Conservation (phyloP, 2,329 filamentous ascomycete genomes). For the Apiospora phragmitis region DNA sequence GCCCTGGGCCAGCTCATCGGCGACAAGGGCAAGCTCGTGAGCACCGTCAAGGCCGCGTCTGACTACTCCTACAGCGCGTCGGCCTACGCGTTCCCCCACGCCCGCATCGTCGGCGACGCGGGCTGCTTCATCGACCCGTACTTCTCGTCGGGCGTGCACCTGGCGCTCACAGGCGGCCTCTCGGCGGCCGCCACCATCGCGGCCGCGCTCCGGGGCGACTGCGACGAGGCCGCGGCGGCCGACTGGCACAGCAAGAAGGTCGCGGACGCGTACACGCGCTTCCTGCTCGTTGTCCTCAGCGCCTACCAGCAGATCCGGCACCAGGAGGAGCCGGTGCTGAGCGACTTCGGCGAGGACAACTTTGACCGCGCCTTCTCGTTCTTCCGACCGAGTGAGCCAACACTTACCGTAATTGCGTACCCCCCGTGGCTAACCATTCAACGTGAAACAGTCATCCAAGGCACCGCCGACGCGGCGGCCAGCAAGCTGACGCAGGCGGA, state of each 20-base stretch:
- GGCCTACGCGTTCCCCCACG: conserved; percentile 39
- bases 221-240: conserved; percentile 36
- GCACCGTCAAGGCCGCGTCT: conserved; percentile 40
- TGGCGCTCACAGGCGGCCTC: conserved; percentile 43
- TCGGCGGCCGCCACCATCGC: conserved; percentile 46
- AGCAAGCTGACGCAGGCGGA: conserved; percentile 30
- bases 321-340: conserved; percentile 39
- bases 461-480: conserved; percentile 30
- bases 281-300: conserved; percentile 42
- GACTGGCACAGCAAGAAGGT: conserved; percentile 46
- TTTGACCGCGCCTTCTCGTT: conserved; percentile 45
- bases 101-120: conserved; percentile 46
- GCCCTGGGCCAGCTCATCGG: conserved; percentile 27
- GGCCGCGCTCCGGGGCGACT: conserved; percentile 40
- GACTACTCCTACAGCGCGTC: conserved; percentile 46
- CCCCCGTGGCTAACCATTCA: conserved; percentile 7
- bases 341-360: conserved; percentile 40
- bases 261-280: conserved; percentile 46
- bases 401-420: too few species aligned
- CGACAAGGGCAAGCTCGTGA: conserved; percentile 29
- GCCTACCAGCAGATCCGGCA: conserved; percentile 41
- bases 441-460: conserved; percentile 38
- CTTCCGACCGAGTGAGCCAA: conserved; percentile 38
- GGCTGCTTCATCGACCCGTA: conserved; percentile 51
- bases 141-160: conserved; percentile 49